phyloP scores from a whole-genome alignment of 768 basidiomycete species.

The Infundibulicybe gibba region DNA sequence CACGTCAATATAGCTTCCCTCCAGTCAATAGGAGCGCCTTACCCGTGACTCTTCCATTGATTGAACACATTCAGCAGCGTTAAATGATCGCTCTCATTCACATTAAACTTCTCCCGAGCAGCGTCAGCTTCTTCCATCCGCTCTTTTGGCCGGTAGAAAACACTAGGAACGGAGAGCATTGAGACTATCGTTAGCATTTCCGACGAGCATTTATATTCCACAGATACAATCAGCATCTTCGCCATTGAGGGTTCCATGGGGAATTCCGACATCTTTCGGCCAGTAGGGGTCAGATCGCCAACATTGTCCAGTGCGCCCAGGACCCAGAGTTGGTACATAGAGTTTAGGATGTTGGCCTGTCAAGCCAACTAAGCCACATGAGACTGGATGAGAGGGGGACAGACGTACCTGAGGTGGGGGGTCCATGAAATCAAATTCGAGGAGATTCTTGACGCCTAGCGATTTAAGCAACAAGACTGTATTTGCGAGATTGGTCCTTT shows the following conservation, averaged over 20 bases:
- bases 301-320: constrained; percentile 96
- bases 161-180: constrained; percentile 97
- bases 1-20: constrained; percentile 2
- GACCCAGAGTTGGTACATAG: constrained; percentile 99
- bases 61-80: constrained; percentile 95
- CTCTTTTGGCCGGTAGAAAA: constrained; percentile 97
- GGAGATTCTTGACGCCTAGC: constrained; percentile 91
- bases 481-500: constrained; percentile 95
- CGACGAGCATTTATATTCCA: constrained; percentile 87
- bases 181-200: constrained; percentile 99
- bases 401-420: constrained; percentile 90
- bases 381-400: neutral
- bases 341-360: constrained; percentile 95
- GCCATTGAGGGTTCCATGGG: constrained; percentile 99
- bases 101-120: constrained; percentile 96
- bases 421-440: constrained; percentile 99
- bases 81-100: constrained; percentile 96
- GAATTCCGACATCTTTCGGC: constrained; percentile 98
- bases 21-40: constrained; percentile 19
- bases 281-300: constrained; percentile 90
- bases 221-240: constrained; percentile 96
- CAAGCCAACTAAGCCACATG: neutral
- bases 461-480: constrained; percentile 94
- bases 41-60: constrained; percentile 98
- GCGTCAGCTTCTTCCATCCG: constrained; percentile 97